Percentiles rank a stretch among this genome's conserved stretches.
phyloP scores from a whole-genome alignment of 495 filamentous ascomycete genomes.

The Penicillium coffeae region DNA sequence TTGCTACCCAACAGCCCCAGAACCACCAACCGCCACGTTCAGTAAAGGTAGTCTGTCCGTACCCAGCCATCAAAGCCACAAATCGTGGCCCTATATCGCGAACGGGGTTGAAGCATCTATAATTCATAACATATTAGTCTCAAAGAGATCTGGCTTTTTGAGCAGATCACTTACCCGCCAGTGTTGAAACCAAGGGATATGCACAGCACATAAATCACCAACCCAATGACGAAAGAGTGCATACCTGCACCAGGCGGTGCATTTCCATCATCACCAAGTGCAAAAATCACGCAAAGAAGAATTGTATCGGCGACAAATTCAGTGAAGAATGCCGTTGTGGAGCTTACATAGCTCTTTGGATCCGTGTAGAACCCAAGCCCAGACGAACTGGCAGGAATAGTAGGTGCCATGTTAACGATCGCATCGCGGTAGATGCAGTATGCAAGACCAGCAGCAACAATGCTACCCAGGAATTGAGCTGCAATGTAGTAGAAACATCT shows the following conservation, averaged over 20 bases:
- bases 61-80: conserved; percentile 24
- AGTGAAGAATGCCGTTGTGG: conserved; percentile 40
- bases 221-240: conserved; percentile 21
- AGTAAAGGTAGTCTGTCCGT: conserved; percentile 9
- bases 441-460: conserved; percentile 13
- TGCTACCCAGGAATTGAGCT: conserved; percentile 12
- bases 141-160: too few species aligned
- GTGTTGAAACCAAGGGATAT: conserved; percentile 20
- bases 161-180: conserved; percentile 16
- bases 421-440: conserved; percentile 17
- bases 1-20: conserved; percentile 23
- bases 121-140: background rate
- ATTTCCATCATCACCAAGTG: conserved; percentile 23
- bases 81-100: conserved; percentile 22
- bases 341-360: conserved; percentile 43
- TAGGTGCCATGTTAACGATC: conserved; percentile 6
- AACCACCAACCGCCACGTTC: conserved; percentile 19
- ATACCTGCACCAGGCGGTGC: conserved; percentile 23
- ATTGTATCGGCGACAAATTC: conserved; percentile 21
- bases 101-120: conserved; percentile 19
- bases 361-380: conserved; percentile 53
- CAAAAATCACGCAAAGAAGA: conserved; percentile 17
- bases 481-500: conserved; percentile 10
- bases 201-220: conserved; percentile 13
- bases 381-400: conserved; percentile 13